Base-by-base conservation (phyloP, 768 basidiomycete species). In the Pleurotus pulmonarius region DNA sequence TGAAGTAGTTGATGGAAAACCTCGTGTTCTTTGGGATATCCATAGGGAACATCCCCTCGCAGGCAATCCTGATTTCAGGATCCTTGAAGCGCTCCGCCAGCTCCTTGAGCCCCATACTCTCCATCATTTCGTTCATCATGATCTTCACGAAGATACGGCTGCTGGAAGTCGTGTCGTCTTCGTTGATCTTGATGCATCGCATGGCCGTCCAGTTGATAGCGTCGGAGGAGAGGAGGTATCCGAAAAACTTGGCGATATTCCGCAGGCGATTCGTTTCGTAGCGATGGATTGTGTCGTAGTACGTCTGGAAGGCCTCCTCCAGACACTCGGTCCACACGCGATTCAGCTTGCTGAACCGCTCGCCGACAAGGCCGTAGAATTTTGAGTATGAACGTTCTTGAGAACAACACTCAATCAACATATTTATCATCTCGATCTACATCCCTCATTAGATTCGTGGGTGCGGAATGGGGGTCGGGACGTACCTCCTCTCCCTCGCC, bases 341-440 rank as follows among this genome's bases (percentile, higher is more conserved):
- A 72, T 97, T 96, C 66, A 98, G 81, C 73, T 97, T 95, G 75
- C 90, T 88, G 75, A 99, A 94, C 18, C 97, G 90, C 70, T 99
- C 97, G 55, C 94, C 94, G 60, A 97, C 80, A 18, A 98, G 85
- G 11, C 97, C 97, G 65, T 95, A 99, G 78, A 97, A 98, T n/a
- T 82, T 90, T 2, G 92, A 93, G 70, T 98, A 99, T 1, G 96
- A 94, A 12, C 97, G 90, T 70, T 98, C 97, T 76, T 99, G 97
- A 1, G 97, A 98, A 70, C 97, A 98, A 89, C 97, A 99, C 66
- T 98, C 96, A 70, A 99, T 91, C 60, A 99, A 83, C 97, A 99
- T 99, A 79, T 98, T 98, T 69, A 92, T 85, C 57, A 99, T 73
- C 69, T 98, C 96, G 63, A 93, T 90, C 93, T 97, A 24, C 8